Base-by-base conservation (phyloP, 345 rosid genomes). In the Sisymbrium irio region DNA sequence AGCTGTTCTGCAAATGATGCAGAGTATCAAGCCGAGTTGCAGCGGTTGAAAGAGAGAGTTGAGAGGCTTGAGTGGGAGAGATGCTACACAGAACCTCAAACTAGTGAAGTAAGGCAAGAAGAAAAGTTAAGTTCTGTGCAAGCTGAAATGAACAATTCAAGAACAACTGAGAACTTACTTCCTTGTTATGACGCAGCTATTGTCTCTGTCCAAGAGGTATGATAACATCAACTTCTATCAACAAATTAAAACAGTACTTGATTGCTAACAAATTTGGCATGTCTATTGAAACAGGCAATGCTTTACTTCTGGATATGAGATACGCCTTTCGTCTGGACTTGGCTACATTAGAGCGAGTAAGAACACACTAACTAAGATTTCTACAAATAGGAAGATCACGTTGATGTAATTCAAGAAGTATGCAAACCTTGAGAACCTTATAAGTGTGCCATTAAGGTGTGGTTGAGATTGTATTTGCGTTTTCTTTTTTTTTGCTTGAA, bases 221-320 rank as follows among this genome's bases (percentile, higher is more conserved):
- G 39, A 10, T 68, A 19, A 41, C 6, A 42, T 61, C 40, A 60
- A 22, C 1, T 65, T 44, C 8, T 55, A 0, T 49, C 7, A 22
- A 10, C 9, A 42, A 1, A 35, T 20, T 53, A 3, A 47, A 1
- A 44, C 0, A 39, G 11, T 69, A 9, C 8, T 40, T 55, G 15
- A 49, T 19, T 44, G 3, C 35, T 74, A 56, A 76, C 57, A 45
- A 5, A 9, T 9, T 41, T 72, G 19, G 19, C 9, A 51, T 58
- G 39, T 80, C 9, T 78, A 12, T 14, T 68, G 65, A 72, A 73
- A 67, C 93, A 94, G 97, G 97, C 91, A 45, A 85, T 91, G 97
- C 74, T 93, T 19, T 63, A 83, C 87, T 93, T 89, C 54, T 89
- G 98, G 97, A 54, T 89, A 18, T 93, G 77, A 83, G 57, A 25